A percentile compares a stretch with the other conserved stretches of the same genome.
Evolutionary conservation across 139 green algal species (phyloP).

Genomic region (Microglena sp.): DNA sequence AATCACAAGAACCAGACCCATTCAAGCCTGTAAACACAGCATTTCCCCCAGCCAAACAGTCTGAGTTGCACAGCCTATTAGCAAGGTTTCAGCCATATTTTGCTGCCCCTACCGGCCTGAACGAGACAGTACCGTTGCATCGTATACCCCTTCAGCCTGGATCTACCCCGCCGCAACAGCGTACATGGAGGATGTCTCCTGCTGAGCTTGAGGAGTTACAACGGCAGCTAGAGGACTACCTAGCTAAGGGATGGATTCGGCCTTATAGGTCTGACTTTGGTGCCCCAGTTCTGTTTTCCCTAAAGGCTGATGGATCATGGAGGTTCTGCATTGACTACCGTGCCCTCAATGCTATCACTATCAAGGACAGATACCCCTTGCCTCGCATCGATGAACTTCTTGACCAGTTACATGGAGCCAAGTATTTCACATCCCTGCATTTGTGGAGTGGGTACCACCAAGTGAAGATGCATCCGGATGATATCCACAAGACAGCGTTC

Average conservation of each 20-base stretch:
- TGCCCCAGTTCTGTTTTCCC: too few species aligned
- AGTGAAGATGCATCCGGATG: conserved; percentile 20
- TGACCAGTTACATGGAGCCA: conserved; percentile 31
- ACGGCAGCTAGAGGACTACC: conserved; percentile 12
- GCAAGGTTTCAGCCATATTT: too few species aligned
- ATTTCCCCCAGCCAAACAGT: too few species aligned
- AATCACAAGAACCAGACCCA: too few species aligned
- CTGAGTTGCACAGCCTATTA: too few species aligned
- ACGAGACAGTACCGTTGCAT: too few species aligned
- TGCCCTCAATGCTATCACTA: conserved; percentile 35
- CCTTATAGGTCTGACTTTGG: too few species aligned
- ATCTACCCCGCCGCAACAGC: too few species aligned
- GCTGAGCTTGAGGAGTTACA: conserved; percentile 14
- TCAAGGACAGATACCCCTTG: conserved; percentile 41
- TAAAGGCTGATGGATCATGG: conserved; percentile 42
- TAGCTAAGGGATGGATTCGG: conserved; percentile 10
- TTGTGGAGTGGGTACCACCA: conserved; percentile 37
- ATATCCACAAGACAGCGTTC: conserved; percentile 42
- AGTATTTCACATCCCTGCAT: conserved; percentile 33
- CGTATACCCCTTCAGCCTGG: too few species aligned
- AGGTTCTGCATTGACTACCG: conserved; percentile 51
- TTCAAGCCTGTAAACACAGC: too few species aligned
- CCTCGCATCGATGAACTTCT: conserved; percentile 39
- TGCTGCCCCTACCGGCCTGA: too few species aligned
- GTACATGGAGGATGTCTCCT: too few species aligned